A percentile compares a stretch with the other conserved stretches of the same genome.
These are phyloP conservation scores for Pythium sp. DNA, from an alignment of 352 stramenopile species.

Conservation along the genomic window DNA sequence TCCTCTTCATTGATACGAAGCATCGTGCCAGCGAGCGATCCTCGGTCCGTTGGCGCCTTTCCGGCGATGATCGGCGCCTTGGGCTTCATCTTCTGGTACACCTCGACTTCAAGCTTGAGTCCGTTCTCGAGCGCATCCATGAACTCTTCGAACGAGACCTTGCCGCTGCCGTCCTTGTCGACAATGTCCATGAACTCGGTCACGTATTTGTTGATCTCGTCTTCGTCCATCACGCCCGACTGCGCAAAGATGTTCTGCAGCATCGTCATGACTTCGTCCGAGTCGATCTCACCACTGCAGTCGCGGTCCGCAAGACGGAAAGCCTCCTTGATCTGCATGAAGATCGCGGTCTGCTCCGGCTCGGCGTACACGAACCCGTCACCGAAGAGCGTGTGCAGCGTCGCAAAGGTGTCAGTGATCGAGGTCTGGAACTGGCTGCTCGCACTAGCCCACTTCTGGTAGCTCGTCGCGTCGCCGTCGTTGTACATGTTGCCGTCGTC, in stretches of 20 bases:
- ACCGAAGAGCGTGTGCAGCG: conserved; percentile 69
- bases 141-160: conserved; percentile 81
- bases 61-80: conserved; percentile 14
- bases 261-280: conserved; percentile 71
- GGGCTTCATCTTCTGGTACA: conserved; percentile 44
- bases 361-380: conserved; percentile 75
- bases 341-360: conserved; percentile 74
- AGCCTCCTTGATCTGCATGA: conserved; percentile 88
- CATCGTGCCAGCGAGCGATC: background rate
- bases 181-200: conserved; percentile 71
- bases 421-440: conserved; percentile 48
- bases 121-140: conserved; percentile 73
- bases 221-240: conserved; percentile 57
- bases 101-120: conserved; percentile 73
- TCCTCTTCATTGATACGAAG: conserved; percentile 2
- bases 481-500: conserved; percentile 21
- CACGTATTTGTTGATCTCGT: conserved; percentile 71
- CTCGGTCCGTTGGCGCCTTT: conserved; percentile 2
- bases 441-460: conserved; percentile 49
- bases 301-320: conserved; percentile 78
- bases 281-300: conserved; percentile 78
- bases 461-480: conserved; percentile 21
- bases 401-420: conserved; percentile 65
- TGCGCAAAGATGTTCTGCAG: conserved; percentile 73
- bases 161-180: conserved; percentile 59